Evolutionary conservation across 768 basidiomycete genomes (phyloP).

Genomic region (Suillus occidentalis): DNA sequence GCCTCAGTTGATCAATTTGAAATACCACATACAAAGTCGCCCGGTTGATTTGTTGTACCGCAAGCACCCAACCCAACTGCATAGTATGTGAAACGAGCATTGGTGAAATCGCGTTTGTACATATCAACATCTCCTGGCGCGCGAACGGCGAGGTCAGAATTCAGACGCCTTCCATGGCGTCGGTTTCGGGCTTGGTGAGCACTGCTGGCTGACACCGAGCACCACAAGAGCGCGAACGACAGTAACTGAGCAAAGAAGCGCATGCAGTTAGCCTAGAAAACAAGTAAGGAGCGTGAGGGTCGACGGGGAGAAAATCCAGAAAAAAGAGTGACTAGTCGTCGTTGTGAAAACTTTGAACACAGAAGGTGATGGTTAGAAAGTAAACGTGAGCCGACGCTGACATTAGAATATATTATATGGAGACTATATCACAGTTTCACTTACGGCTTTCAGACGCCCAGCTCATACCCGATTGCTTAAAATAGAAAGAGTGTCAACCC

Average conservation of each 20-base stretch:
- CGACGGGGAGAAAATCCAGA: neutral
- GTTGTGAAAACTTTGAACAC: constrained; percentile 9
- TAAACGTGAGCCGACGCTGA: neutral
- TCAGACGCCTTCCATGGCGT: constrained; percentile 23
- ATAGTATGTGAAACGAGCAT: constrained; percentile 37
- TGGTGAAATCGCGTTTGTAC: constrained; percentile 21
- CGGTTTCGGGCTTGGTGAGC: constrained; percentile 20
- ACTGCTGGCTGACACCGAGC: constrained; percentile 20
- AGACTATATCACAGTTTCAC: neutral
- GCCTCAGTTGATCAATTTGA: neutral
- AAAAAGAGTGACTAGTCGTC: constrained; percentile 24
- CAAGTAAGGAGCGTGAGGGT: constrained; percentile 9
- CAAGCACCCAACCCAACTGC: constrained; percentile 47
- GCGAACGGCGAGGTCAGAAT: constrained; percentile 23
- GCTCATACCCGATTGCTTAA: neutral
- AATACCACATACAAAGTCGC: constrained; percentile 35
- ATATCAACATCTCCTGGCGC: constrained; percentile 24
- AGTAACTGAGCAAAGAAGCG: constrained; percentile 21
- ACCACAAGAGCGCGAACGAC: constrained; percentile 18
- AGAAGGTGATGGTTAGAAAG: constrained; percentile 9
- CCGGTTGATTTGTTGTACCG: constrained; percentile 27
- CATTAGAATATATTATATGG: neutral
- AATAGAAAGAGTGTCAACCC: neutral
- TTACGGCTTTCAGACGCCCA: neutral
- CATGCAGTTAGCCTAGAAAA: constrained; percentile 19